Evolutionary conservation across 768 basidiomycete genomes (phyloP), one percentile per base, ranked within the genome.

Genomic region (Phaffia australis): DNA sequence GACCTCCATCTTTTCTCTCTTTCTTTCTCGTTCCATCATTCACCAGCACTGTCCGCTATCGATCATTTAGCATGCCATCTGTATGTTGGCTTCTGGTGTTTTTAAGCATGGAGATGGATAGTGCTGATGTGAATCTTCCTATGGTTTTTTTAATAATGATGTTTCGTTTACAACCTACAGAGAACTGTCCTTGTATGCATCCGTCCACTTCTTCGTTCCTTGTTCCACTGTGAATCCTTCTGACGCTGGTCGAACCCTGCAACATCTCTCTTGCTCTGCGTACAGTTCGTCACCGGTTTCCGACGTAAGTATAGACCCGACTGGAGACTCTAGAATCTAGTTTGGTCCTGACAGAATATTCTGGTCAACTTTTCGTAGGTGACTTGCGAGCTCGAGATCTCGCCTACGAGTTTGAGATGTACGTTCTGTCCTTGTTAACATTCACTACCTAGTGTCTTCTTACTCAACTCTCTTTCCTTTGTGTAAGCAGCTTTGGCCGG

Each of bases 301-400:
- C 27, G 55, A 18, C 23, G 63, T 64, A 48, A 21, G 63, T 46
- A 16, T 14, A 30, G 15, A n/a, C 11, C 5, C 9, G 2, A 16
- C 42, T 27, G 8, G 23, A n/a, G 23, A n/a, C 15, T 7, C 3
- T 30, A 27, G 3, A n/a, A 29, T 30, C 1, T 21, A 9, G 8
- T 35, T 32, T 21, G 21, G 9, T 29, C 11, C 57, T 49, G 1
- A 30, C 9, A 42, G 11, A 42, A 42, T 57, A 21, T 56, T n/a
- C 3, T 30, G 11, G 11, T 46, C 3, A 47, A 7, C 25, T 5
- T 27, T 18, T 35, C 25, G 1, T 32, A 65, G 63, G 49, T 21
- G 8, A 9, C 21, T 32, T 67, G 14, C 52, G 66, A 56, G 66
- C 66, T 1, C 32, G 55, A 19, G 66, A 67, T 30, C 56, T 67